These are phyloP conservation scores for Diaporthe batatas DNA, from an alignment of 2,329 filamentous ascomycete species.

Conservation along the genomic window DNA sequence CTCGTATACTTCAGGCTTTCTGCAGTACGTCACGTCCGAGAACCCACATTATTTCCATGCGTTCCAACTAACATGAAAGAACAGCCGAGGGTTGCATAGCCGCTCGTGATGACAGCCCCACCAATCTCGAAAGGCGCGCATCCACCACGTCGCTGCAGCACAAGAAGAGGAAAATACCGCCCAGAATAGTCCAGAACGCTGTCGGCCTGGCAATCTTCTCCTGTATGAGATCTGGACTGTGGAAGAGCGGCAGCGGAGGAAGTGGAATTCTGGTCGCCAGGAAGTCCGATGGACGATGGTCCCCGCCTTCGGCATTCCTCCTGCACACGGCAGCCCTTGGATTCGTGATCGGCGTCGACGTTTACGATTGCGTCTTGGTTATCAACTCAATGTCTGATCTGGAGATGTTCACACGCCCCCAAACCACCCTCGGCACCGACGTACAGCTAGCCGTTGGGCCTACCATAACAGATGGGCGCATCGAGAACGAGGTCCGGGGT, in stretches of 20 bases:
- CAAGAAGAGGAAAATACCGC: constrained; percentile 83
- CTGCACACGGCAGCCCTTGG: constrained; percentile 90
- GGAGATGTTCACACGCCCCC: constrained; percentile 84
- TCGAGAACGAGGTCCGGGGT: constrained; percentile 65
- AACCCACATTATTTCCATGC: not conserved
- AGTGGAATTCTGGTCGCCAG: constrained; percentile 88
- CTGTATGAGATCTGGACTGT: constrained; percentile 92
- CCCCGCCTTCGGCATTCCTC: constrained; percentile 89
- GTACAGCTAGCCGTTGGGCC: constrained; percentile 83
- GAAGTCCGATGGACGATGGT: constrained; percentile 90
- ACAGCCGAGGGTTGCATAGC: constrained; percentile 41
- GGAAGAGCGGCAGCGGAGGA: constrained; percentile 91
- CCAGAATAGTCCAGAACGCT: constrained; percentile 87
- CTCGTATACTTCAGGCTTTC: constrained; percentile 89
- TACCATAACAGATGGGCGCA: constrained; percentile 67
- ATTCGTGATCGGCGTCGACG: constrained; percentile 91
- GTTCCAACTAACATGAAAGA: constrained; percentile 10
- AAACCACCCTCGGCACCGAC: constrained; percentile 85
- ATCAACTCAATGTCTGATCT: constrained; percentile 90
- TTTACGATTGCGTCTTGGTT: constrained; percentile 95
- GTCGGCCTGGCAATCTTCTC: constrained; percentile 95
- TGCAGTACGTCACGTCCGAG: constrained; percentile 72
- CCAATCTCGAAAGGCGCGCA: constrained; percentile 32
- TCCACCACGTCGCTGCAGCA: constrained; percentile 56
- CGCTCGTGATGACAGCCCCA: constrained; percentile 30